Percentiles rank a stretch among this genome's conserved stretches.
Evolutionary conservation across 108 stramenopile species (phyloP).

Genomic region (Fistulifera solaris): DNA sequence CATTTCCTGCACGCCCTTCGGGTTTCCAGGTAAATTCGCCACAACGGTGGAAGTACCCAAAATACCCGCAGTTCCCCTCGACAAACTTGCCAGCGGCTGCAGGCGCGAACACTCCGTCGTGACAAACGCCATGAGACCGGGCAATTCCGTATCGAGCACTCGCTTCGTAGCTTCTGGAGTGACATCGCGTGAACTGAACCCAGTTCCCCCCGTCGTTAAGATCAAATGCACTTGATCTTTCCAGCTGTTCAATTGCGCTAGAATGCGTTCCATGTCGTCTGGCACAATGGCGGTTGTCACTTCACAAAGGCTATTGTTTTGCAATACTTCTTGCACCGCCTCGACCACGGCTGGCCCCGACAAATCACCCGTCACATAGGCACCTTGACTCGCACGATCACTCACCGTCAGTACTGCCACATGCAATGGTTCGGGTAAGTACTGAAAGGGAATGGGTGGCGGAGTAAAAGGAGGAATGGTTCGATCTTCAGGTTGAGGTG

Average conservation of each 20-base stretch:
- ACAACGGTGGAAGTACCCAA: slow-evolving; percentile 43
- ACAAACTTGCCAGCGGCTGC: slow-evolving; percentile 58
- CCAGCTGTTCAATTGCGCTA: slow-evolving; percentile 38
- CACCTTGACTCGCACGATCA: slow-evolving; percentile 64
- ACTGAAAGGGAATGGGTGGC: slow-evolving; percentile 15
- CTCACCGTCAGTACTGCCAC: slow-evolving; percentile 79
- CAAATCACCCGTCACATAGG: slow-evolving; percentile 71
- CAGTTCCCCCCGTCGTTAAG: slow-evolving; percentile 89
- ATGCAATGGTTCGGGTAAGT: slow-evolving; percentile 20
- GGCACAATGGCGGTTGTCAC: slow-evolving; percentile 51
- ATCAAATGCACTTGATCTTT: slow-evolving; percentile 46
- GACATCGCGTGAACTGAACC: slow-evolving; percentile 76
- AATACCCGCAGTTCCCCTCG: slow-evolving; percentile 68
- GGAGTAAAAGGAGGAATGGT: slow-evolving; percentile 9
- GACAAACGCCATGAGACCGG: slow-evolving; percentile 69
- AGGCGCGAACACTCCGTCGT: slow-evolving; percentile 36
- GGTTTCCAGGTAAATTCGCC: slow-evolving; percentile 76
- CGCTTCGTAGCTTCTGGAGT: slow-evolving; percentile 83
- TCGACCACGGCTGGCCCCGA: slow-evolving; percentile 73
- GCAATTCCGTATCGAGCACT: slow-evolving; percentile 53
- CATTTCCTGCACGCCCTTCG: slow-evolving; percentile 54
- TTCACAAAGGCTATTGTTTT: background rate
- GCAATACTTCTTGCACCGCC: slow-evolving; percentile 17
- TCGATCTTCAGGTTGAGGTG: background rate
- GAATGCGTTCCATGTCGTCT: slow-evolving; percentile 65